phyloP scores from a whole-genome alignment of 2,329 filamentous ascomycete species.

The Penicillium polonicum region DNA sequence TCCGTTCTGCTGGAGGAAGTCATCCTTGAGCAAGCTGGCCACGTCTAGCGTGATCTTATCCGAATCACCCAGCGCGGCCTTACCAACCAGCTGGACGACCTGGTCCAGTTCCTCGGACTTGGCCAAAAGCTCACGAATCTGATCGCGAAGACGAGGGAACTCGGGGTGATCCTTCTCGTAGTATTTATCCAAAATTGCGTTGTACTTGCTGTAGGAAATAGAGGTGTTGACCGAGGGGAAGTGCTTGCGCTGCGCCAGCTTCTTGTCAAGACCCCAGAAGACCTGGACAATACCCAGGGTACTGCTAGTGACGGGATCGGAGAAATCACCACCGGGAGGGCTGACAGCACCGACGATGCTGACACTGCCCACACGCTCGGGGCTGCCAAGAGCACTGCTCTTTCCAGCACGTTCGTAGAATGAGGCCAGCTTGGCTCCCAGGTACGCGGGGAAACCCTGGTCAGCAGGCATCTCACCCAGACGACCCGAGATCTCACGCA shows the following conservation, averaged over 20 bases:
- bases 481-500: slow-evolving; percentile 98
- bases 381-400: slow-evolving; percentile 80
- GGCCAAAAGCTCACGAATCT: slow-evolving; percentile 88
- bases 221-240: slow-evolving; percentile 98
- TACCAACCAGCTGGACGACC: slow-evolving; percentile 96
- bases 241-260: slow-evolving; percentile 97
- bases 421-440: slow-evolving; percentile 92
- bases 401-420: slow-evolving; percentile 99
- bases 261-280: slow-evolving; percentile 99
- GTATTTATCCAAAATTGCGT: slow-evolving; percentile 79
- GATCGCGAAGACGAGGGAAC: slow-evolving; percentile 87
- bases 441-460: slow-evolving; percentile 97
- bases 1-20: slow-evolving; percentile 98
- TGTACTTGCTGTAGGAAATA: slow-evolving; percentile 96
- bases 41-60: slow-evolving; percentile 99
- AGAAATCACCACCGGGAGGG: slow-evolving; percentile 97
- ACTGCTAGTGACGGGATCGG: slow-evolving; percentile 90
- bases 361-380: slow-evolving; percentile 85
- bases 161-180: slow-evolving; percentile 93
- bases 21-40: slow-evolving; percentile 89
- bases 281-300: slow-evolving; percentile 98
- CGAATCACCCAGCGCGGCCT: slow-evolving; percentile 89
- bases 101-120: slow-evolving; percentile 97
- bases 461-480: slow-evolving; percentile 99
- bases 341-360: slow-evolving; percentile 97